phyloP scores from a whole-genome alignment of 495 filamentous ascomycete genomes.

The Lentithecium fluviatile region DNA sequence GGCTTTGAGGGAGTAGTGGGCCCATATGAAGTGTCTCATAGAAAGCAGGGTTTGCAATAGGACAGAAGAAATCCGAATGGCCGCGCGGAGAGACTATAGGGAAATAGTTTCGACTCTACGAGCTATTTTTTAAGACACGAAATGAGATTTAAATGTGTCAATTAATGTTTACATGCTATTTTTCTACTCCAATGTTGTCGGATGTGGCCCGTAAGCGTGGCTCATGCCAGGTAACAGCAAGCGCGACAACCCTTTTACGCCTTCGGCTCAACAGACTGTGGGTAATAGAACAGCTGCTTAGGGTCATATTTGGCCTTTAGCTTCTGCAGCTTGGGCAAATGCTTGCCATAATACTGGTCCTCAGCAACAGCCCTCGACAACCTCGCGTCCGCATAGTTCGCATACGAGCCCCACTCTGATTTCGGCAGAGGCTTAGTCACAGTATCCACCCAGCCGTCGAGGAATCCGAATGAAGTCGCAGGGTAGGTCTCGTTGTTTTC shows the following conservation, averaged over 20 bases:
- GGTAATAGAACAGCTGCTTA: conserved; percentile 58
- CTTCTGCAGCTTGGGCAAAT: conserved; percentile 45
- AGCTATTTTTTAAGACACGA: too few species aligned
- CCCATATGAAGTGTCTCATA: too few species aligned
- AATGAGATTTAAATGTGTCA: too few species aligned
- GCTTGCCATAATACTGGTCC: conserved; percentile 55
- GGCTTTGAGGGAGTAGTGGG: too few species aligned
- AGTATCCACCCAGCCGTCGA: conserved; percentile 44
- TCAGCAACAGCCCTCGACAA: conserved; percentile 49
- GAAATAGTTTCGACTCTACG: too few species aligned
- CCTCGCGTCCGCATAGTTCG: conserved; percentile 67
- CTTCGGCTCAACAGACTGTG: conserved; percentile 52
- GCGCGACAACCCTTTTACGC: not conserved
- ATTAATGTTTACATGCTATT: too few species aligned
- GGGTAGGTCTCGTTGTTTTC: conserved; percentile 39
- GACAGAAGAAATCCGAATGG: too few species aligned
- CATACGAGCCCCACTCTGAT: conserved; percentile 50
- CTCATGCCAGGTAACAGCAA: too few species aligned
- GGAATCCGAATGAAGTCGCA: conserved; percentile 45
- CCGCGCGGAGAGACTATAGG: too few species aligned
- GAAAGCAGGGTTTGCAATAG: too few species aligned
- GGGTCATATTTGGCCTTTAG: conserved; percentile 59
- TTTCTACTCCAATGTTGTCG: too few species aligned
- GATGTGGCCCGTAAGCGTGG: too few species aligned
- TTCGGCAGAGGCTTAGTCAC: conserved; percentile 21